Conservation (phyloP, 192 early-diverging fungal genomes). For the Dissophora globulifera region DNA sequence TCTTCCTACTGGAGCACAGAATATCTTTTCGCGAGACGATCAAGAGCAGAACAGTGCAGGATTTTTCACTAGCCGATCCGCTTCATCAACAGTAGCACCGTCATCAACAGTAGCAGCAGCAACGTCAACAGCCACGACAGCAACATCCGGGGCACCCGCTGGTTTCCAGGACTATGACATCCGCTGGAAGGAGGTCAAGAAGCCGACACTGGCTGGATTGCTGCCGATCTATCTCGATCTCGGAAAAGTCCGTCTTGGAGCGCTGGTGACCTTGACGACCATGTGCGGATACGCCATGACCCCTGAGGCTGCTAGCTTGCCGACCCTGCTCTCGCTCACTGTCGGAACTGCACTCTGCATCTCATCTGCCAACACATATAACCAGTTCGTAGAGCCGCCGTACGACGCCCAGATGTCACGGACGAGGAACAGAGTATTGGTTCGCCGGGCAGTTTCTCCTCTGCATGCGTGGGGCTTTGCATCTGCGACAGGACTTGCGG, state of each 20-base stretch:
- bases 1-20: slow-evolving; percentile 14
- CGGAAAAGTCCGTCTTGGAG: slow-evolving; percentile 87
- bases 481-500: slow-evolving; percentile 70
- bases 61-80: slow-evolving; percentile 23
- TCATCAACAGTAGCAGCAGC: too few relatives aligned
- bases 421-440: slow-evolving; percentile 88
- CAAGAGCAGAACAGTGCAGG: slow-evolving; percentile 20
- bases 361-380: slow-evolving; percentile 90
- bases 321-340: slow-evolving; percentile 82
- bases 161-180: slow-evolving; percentile 41
- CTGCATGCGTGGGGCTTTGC: slow-evolving; percentile 85
- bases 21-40: slow-evolving; percentile 9
- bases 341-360: slow-evolving; percentile 89
- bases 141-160: slow-evolving; percentile 11
- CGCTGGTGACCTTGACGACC: slow-evolving; percentile 90
- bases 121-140: too few relatives aligned
- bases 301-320: slow-evolving; percentile 69
- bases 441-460: slow-evolving; percentile 79
- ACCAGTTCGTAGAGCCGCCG: slow-evolving; percentile 95
- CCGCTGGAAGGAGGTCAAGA: slow-evolving; percentile 51
- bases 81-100: slow-evolving; percentile 1
- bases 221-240: slow-evolving; percentile 67
- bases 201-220: slow-evolving; percentile 22
- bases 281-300: slow-evolving; percentile 97
- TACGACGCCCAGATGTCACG: slow-evolving; percentile 98